Percentiles rank a stretch among this genome's conserved stretches.
phyloP scores from a whole-genome alignment of 306 rosid species.

The Pueraria montana region DNA sequence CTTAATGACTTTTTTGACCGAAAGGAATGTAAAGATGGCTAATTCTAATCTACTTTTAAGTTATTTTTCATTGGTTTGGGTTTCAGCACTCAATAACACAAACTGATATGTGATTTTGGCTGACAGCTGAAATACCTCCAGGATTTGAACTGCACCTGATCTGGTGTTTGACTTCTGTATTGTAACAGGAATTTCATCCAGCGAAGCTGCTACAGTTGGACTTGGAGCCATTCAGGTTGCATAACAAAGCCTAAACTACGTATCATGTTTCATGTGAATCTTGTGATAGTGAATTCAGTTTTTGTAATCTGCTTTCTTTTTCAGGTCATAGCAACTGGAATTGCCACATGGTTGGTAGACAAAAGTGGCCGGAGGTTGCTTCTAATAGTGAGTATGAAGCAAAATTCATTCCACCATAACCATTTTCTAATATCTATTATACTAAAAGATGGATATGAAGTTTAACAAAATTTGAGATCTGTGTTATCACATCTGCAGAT shows the following conservation, averaged over 20 bases:
- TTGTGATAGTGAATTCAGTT: conserved; percentile 23
- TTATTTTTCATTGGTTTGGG: conserved; percentile 22
- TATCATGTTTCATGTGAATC: conserved; percentile 14
- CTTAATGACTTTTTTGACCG: neutral
- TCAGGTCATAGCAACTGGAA: conserved; percentile 77
- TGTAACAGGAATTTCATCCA: conserved; percentile 74
- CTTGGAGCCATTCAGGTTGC: conserved; percentile 82
- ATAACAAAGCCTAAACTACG: conserved; percentile 5
- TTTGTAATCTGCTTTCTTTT: conserved; percentile 34
- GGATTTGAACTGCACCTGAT: conserved; percentile 37
- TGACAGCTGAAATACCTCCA: conserved; percentile 13
- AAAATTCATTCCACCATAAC: neutral
- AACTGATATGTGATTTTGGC: conserved; percentile 23
- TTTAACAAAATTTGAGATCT: conserved; percentile 27
- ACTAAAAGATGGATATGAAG: conserved; percentile 21
- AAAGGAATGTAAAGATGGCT: neutral
- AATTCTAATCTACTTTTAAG: neutral
- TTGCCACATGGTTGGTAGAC: conserved; percentile 86
- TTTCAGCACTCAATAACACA: conserved; percentile 33
- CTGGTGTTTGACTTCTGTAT: conserved; percentile 44
- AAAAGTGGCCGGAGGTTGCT: conserved; percentile 84
- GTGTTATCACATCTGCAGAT: conserved; percentile 57
- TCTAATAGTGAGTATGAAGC: conserved; percentile 64
- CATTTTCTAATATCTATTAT: neutral
- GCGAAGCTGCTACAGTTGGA: conserved; percentile 73